Evolutionary conservation across 345 rosid genomes (phyloP).

Genomic region (Eutrema heterophyllum): DNA sequence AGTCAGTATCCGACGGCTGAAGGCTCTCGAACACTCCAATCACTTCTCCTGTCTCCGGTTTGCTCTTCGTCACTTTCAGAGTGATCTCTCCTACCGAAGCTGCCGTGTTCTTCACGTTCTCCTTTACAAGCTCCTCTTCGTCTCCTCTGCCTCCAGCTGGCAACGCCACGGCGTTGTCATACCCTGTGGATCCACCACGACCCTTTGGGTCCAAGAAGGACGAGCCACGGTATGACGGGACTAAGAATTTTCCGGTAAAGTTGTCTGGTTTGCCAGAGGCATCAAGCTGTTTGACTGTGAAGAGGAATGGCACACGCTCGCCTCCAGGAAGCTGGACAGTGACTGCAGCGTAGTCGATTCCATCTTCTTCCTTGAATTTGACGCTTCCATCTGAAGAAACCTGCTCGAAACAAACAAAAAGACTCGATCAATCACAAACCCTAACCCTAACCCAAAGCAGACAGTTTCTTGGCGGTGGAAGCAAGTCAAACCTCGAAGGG

Average conservation of each 20-base stretch:
- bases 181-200: constrained; percentile 88
- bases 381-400: constrained; percentile 55
- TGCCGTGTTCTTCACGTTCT: constrained; percentile 65
- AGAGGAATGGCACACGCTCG: constrained; percentile 91
- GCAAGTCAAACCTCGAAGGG: constrained; percentile 62
- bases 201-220: constrained; percentile 99
- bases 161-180: constrained; percentile 83
- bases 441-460: neutral
- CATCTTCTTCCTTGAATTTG: constrained; percentile 88
- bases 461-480: neutral
- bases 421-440: neutral
- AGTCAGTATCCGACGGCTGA: constrained; percentile 97
- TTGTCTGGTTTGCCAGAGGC: constrained; percentile 86
- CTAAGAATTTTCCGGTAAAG: constrained; percentile 72
- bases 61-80: constrained; percentile 69
- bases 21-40: constrained; percentile 94
- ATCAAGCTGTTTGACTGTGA: constrained; percentile 81
- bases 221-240: constrained; percentile 87
- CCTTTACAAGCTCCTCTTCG: constrained; percentile 81
- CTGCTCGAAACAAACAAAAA: constrained; percentile 1
- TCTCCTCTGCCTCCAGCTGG: constrained; percentile 86
- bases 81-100: constrained; percentile 83
- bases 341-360: constrained; percentile 92
- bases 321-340: constrained; percentile 96
- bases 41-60: constrained; percentile 88